Percentiles rank a stretch among this genome's conserved stretches.
phyloP scores from a whole-genome alignment of 2,329 filamentous ascomycete genomes.

The Fusarium miscanthi region DNA sequence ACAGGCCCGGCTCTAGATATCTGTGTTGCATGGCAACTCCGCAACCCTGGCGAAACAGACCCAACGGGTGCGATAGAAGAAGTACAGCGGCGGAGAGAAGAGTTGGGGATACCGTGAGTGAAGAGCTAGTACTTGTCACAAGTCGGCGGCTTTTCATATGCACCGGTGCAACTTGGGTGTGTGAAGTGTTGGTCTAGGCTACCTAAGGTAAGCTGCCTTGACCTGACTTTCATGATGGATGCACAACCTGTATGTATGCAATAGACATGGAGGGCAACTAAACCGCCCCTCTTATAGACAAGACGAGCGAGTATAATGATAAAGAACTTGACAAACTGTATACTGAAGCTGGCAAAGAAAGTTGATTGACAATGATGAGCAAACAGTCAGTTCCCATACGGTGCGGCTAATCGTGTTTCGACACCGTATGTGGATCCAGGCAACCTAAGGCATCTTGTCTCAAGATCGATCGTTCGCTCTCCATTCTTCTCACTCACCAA shows the following conservation, averaged over 20 bases:
- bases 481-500: neutral
- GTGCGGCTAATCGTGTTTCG: neutral
- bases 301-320: neutral
- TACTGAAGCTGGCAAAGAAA: neutral
- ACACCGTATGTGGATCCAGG: neutral
- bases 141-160: neutral
- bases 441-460: neutral
- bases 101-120: conserved; percentile 59
- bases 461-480: neutral
- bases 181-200: neutral
- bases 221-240: neutral
- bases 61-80: conserved; percentile 68
- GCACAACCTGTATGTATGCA: neutral
- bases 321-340: neutral
- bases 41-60: conserved; percentile 76
- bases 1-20: conserved; percentile 82
- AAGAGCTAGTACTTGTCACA: neutral
- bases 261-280: neutral
- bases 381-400: neutral
- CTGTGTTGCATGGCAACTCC: conserved; percentile 88
- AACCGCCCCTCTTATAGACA: neutral
- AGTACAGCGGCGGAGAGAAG: conserved; percentile 61
- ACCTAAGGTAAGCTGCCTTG: neutral
- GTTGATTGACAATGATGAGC: neutral
- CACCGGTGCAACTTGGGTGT: neutral